phyloP scores from a whole-genome alignment of 345 rosid species.

The Crucihimalaya himalaica region DNA sequence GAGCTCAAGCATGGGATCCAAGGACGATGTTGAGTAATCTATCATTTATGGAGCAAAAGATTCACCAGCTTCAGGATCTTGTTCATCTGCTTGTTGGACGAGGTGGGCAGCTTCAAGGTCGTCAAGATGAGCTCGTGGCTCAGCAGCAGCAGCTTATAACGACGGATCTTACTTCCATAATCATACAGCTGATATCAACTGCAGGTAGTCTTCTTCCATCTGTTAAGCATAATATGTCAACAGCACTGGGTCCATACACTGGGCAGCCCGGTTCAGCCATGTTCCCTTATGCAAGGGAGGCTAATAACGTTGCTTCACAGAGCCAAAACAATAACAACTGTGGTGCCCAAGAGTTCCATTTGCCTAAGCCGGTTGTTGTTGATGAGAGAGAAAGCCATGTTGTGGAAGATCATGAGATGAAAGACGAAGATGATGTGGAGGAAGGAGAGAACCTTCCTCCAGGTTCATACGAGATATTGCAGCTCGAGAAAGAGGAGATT shows the following conservation, averaged over 20 bases:
- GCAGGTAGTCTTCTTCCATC: constrained; percentile 96
- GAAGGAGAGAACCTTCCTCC: constrained; percentile 95
- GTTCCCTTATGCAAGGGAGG: constrained; percentile 46
- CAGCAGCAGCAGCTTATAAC: constrained; percentile 89
- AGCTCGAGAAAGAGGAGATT: constrained; percentile 95
- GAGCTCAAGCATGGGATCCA: constrained; percentile 84
- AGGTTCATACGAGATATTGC: constrained; percentile 89
- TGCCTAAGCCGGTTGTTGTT: constrained; percentile 49
- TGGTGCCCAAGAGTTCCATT: constrained; percentile 45
- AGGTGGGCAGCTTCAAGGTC: constrained; percentile 51
- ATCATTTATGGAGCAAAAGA: constrained; percentile 83
- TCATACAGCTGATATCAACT: constrained; percentile 89
- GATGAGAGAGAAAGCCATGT: constrained; percentile 49
- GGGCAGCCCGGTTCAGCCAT: constrained; percentile 58
- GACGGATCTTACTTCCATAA: constrained; percentile 88
- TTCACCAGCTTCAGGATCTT: constrained; percentile 84
- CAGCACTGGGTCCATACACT: constrained; percentile 42
- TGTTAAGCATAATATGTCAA: constrained; percentile 59
- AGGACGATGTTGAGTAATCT: constrained; percentile 73
- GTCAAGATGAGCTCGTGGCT: constrained; percentile 55
- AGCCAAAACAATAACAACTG: constrained; percentile 40
- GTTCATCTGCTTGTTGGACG: constrained; percentile 69
- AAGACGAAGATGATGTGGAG: constrained; percentile 91
- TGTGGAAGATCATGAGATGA: constrained; percentile 71
- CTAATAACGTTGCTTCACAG: constrained; percentile 45